Base-by-base conservation (phyloP, 179 eudicot species). In the Corrigiola litoralis region DNA sequence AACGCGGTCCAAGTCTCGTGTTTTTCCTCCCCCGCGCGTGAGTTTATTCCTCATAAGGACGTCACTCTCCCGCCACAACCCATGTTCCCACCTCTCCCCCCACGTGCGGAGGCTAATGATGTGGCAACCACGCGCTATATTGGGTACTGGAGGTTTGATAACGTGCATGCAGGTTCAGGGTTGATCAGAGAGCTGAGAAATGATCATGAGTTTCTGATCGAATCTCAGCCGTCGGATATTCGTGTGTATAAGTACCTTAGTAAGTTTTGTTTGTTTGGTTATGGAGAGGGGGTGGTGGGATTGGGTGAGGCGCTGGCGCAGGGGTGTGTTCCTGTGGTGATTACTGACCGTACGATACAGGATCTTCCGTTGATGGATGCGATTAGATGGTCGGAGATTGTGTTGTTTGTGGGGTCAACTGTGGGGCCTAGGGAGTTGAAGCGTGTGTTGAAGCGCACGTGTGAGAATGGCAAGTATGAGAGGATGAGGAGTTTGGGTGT, bases 311-410 rank as follows among this genome's bases (percentile, higher is more conserved):
- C 90, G 53, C 62, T 90, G 81, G 77, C 74, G 8, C 28, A 32
- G 2, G 91, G 94, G 4, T 92, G 98, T 56, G 96, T 92, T 37
- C 97, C 97, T 6, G 95, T 83, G 78, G 80, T 92, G 75, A 77
- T 92, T 12, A 79, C 83, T 2, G 88, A 80, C 83, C 87, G 92
- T 72, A 89, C 97, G 78, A 83, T 90, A 18, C 89, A 90, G 63
- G 98, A 92, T 44, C 41, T 92, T 60, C 98, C 98, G 44, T 63
- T 92, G 72, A 87, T 84, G 86, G 97, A 87, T 57, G 84, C 90
- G 53, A 66, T 92, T 67, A 61, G 72, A 58, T 92, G 98, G 98
- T 72, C 82, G 4, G 89, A 92, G 7, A 63, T 92, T 3, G 97
- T 85, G 3, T 11, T 90, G 68, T 78, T 92, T 66, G 89, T 83